Conservation (phyloP, 768 basidiomycete genomes). For the Tulasnella sp. region DNA sequence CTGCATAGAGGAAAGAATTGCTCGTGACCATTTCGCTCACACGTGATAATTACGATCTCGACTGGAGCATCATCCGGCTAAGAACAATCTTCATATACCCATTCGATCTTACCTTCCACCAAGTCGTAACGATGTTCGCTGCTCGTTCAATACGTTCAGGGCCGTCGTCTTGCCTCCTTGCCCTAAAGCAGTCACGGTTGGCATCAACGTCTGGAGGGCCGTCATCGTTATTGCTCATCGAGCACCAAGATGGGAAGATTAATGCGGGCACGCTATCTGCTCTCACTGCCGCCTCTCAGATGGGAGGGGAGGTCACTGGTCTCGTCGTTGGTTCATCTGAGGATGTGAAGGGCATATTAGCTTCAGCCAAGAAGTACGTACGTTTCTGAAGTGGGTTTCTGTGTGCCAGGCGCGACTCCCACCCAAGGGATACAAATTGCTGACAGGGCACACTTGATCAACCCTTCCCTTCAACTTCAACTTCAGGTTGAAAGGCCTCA, state of each 20-base stretch:
- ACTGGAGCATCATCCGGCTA: too few relatives aligned
- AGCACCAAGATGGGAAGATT: slow-evolving; percentile 72
- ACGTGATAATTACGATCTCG: too few relatives aligned
- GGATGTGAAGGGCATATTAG: slow-evolving; percentile 53
- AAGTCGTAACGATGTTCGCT: too few relatives aligned
- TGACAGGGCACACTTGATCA: neutral
- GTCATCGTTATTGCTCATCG: slow-evolving; percentile 40
- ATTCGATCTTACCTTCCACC: too few relatives aligned
- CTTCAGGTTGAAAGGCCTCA: slow-evolving; percentile 55
- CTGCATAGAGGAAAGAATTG: too few relatives aligned
- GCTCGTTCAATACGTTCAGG: neutral
- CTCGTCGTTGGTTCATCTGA: slow-evolving; percentile 60
- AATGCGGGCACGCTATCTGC: slow-evolving; percentile 83
- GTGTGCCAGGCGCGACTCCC: too few relatives aligned
- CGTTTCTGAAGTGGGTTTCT: too few relatives aligned
- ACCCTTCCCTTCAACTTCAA: neutral
- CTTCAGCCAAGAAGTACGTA: slow-evolving; percentile 69
- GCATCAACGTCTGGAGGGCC: slow-evolving; percentile 7
- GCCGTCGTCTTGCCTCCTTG: neutral
- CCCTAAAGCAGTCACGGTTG: neutral
- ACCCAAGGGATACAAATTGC: too few relatives aligned
- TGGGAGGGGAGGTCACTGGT: slow-evolving; percentile 80
- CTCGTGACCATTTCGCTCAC: too few relatives aligned
- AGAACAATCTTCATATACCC: too few relatives aligned
- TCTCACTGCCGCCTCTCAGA: slow-evolving; percentile 74